Conservation (phyloP, 345 rosid genomes). For the Bruguiera parviflora region DNA sequence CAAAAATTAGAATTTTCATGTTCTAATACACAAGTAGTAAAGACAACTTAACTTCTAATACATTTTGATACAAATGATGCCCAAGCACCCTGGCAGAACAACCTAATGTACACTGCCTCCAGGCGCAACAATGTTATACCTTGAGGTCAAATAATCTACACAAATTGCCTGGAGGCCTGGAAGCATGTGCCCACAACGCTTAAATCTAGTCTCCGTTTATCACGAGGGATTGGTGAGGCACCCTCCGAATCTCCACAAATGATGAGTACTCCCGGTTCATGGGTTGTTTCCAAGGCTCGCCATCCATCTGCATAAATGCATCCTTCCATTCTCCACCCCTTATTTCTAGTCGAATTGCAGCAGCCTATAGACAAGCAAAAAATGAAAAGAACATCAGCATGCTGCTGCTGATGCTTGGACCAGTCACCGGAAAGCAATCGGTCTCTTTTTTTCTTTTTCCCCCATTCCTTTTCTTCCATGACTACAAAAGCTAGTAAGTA, state of each 20-base stretch:
- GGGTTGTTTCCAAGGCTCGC: constrained; percentile 95
- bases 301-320: constrained; percentile 97
- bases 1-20: no score
- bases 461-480: no score
- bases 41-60: no score
- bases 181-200: background rate
- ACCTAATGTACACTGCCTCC: no score
- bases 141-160: background rate
- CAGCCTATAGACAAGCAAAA: constrained; percentile 46
- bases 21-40: no score
- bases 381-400: background rate
- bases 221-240: constrained; percentile 68
- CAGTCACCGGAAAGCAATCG: no score
- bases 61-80: no score
- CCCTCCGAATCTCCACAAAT: constrained; percentile 73
- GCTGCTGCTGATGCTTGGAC: no score
- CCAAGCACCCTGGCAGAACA: no score
- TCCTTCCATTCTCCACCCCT: constrained; percentile 88
- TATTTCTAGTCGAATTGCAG: constrained; percentile 78
- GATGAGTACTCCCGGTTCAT: constrained; percentile 67
- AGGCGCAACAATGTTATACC: background rate
- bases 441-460: no score
- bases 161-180: background rate
- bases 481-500: no score
- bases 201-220: constrained; percentile 48